Conservation (phyloP, 2,329 filamentous ascomycete species). For the Capronia coronata region DNA sequence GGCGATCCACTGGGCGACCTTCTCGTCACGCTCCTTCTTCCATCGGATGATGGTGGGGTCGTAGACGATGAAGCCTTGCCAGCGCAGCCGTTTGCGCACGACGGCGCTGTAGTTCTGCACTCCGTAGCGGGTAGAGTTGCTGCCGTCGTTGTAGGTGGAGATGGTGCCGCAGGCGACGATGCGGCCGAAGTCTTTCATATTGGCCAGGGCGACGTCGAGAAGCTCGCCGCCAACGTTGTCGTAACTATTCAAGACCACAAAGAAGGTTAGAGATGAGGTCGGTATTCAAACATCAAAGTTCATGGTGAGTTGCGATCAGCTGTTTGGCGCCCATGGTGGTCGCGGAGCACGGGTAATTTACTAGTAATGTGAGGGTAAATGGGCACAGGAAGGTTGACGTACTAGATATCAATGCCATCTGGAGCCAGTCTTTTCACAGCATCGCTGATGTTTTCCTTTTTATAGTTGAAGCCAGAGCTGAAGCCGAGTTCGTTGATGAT, state of each 20-base stretch:
- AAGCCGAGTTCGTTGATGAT: slow-evolving; percentile 58
- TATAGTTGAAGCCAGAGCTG: slow-evolving; percentile 69
- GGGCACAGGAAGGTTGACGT: background rate
- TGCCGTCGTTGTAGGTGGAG: slow-evolving; percentile 52
- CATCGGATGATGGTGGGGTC: slow-evolving; percentile 57
- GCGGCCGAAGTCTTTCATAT: slow-evolving; percentile 55
- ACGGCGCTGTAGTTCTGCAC: slow-evolving; percentile 56
- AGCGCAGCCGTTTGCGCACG: slow-evolving; percentile 53
- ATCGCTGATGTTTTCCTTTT: slow-evolving; percentile 59
- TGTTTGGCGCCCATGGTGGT: too few species aligned
- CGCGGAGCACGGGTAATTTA: too few species aligned
- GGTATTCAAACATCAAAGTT: too few species aligned
- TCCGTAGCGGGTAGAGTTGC: slow-evolving; percentile 49
- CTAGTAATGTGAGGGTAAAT: too few species aligned
- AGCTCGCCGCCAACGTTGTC: slow-evolving; percentile 66
- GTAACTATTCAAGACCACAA: slow-evolving; percentile 36
- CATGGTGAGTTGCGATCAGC: too few species aligned
- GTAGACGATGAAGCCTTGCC: slow-evolving; percentile 64
- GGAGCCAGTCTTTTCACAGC: slow-evolving; percentile 61
- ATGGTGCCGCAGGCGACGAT: slow-evolving; percentile 55
- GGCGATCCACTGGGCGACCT: slow-evolving; percentile 61
- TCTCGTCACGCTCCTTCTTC: slow-evolving; percentile 58
- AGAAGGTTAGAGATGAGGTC: background rate
- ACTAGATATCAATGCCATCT: slow-evolving; percentile 64
- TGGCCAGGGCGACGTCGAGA: slow-evolving; percentile 54